Conservation (phyloP, 2,329 filamentous ascomycete genomes). For the Sporothrix variecibatus region DNA sequence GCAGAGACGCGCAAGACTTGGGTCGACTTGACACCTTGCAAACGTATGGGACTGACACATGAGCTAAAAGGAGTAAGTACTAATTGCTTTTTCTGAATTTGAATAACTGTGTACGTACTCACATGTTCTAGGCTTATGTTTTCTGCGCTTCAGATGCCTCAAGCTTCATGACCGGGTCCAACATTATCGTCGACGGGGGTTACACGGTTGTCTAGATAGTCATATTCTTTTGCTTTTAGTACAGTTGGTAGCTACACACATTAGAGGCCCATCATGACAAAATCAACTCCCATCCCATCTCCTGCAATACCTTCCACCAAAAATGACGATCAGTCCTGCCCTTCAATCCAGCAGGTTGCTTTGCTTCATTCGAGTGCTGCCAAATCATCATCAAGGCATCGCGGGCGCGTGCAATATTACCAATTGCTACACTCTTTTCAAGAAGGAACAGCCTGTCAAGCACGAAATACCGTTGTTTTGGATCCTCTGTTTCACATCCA, state of each 20-base stretch:
- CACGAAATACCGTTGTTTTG: neutral
- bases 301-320: neutral
- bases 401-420: neutral
- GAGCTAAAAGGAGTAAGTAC: neutral
- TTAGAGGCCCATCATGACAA: neutral
- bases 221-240: neutral
- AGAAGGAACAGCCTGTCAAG: neutral
- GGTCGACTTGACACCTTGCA: neutral
- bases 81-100: neutral
- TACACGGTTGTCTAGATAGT: neutral
- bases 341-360: neutral
- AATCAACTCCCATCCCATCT: neutral
- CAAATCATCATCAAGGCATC: neutral
- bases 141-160: neutral
- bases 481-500: neutral
- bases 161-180: neutral
- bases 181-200: neutral
- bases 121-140: neutral
- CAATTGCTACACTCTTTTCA: neutral
- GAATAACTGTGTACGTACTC: neutral
- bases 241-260: neutral
- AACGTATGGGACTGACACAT: neutral
- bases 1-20: neutral
- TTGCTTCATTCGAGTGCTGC: neutral
- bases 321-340: neutral